Base-by-base conservation (phyloP, 257 asterid species). In the Knoxia roxburghii region DNA sequence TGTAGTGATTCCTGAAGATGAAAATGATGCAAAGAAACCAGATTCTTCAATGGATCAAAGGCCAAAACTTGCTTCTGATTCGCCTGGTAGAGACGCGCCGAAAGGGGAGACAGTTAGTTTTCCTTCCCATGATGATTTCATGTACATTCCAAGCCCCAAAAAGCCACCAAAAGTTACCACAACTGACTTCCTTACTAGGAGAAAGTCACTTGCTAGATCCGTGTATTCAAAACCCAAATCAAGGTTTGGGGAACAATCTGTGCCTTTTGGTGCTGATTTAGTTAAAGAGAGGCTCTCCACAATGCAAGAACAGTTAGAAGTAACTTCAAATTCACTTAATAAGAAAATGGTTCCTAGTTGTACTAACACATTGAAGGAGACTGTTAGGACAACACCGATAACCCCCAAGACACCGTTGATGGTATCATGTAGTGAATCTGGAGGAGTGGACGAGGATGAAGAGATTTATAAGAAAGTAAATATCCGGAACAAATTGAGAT, bases 381-480 rank as follows among this genome's bases (percentile, higher is more conserved):
- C 76, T 32, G 23, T 35, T 41, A 77, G 87, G 52, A 43, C 73
- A 0, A 39, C 75, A 51, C 76, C 80, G 0, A 60, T 71, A 35
- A 87, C 87, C 33, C 95, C 94, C 1, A 85, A 72, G 80, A 81
- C 82, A 15, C 93, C 97, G 0, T 68, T 85, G 53, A 75, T 78
- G 72, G 78, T 87, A 15, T 80, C 97, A 0, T 86, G 87, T 0
- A 81, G 84, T 68, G n/a, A n/a, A n/a, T 61, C 78, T 46, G 82
- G 84, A 74, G 86, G 84, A 65, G 75, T 67, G 37, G 96, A 90
- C 35, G 84, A 81, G 77, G 85, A 83, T 61, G 91, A 85, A 79
- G 92, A 82, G 69, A 87, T 91, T 67, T 89, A 85, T 64, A 87
- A 85, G 82, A 91, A 72, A 79, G 98, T 91, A 55, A 91, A 78